Conservation (phyloP, 306 rosid genomes). For the cucumber (Cucumis sativus) region DNA sequence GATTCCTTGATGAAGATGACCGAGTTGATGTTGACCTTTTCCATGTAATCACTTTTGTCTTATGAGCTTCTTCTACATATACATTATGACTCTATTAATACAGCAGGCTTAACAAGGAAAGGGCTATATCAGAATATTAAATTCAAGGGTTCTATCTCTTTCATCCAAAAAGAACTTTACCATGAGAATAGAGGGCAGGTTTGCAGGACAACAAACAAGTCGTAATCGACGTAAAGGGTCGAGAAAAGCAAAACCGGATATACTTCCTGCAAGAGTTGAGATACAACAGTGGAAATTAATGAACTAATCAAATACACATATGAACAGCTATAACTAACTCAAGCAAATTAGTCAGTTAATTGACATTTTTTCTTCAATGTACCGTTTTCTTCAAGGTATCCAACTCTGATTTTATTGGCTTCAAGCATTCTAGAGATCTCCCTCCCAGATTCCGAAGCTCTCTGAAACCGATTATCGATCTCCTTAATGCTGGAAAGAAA, state of each 20-base stretch:
- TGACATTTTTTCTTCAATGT: neutral
- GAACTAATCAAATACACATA: neutral
- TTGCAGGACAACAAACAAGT: conserved; percentile 49
- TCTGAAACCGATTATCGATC: conserved; percentile 59
- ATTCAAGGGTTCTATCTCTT: neutral
- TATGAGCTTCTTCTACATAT: conserved; percentile 32
- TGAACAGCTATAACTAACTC: neutral
- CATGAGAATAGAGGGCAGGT: conserved; percentile 40
- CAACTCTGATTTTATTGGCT: conserved; percentile 72
- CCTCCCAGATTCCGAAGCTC: conserved; percentile 86
- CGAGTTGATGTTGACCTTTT: conserved; percentile 57
- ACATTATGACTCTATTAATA: conserved; percentile 1
- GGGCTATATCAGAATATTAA: neutral
- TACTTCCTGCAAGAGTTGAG: conserved; percentile 36
- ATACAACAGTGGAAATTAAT: neutral
- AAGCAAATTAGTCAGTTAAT: neutral
- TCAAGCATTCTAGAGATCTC: conserved; percentile 83
- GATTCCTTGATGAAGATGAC: conserved; percentile 68
- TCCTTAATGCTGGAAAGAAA: conserved; percentile 85
- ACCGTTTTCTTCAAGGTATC: conserved; percentile 80
- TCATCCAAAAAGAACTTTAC: conserved; percentile 22
- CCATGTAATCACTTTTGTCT: conserved; percentile 71
- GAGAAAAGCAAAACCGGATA: conserved; percentile 38
- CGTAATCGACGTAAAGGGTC: conserved; percentile 48
- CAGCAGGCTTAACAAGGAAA: neutral